Base-by-base conservation (phyloP, 495 filamentous ascomycete species). In the Corynascus novoguineensis region DNA sequence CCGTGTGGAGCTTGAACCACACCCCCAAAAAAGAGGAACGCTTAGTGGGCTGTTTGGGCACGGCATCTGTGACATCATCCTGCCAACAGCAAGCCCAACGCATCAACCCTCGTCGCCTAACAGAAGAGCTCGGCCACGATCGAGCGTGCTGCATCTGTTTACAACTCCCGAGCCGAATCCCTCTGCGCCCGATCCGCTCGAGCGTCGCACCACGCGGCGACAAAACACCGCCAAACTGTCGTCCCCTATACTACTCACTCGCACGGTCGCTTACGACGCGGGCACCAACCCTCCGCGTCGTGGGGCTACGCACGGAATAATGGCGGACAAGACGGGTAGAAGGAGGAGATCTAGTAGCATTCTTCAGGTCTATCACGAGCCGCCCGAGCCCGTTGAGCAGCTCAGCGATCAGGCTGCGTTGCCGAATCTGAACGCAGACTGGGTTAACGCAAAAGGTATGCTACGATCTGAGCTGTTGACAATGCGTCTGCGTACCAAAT, bases 371-470 rank as follows among this genome's bases (percentile, higher is more conserved):
- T 97, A 97, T 73, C 90, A 91, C 65, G 92, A 97, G 71, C 92
- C 92, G 35, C 81, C 83, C 50, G 92, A 97, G 75, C 92, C 90
- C 56, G 82, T 96, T 72, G 92, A 97, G 77, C 92, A 96, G 68
- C 84, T 90, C 70, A 96, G 88, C 62, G 93, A 98, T 71, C 93
- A 98, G 81, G 85, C 90, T 27, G 89, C 89, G 12, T 74, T 97
- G 59, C 93, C 93, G 29, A 98, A 98, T 65, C 71, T 97, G 69
- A 98, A 98, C 77, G 89, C 93, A 61, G 86, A 95, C 73, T 98
- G 93, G 93, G 93, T 97, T 60, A 96, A 98, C 74, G 89, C 90
- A 60, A 98, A 98, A 80, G 93, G 93, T 97, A 75, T 68, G 83
- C 63, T 21, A 27, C 12, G 51, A 21, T 53, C 53, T 40, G 31